phyloP scores from a whole-genome alignment of 768 basidiomycete genomes.

The Leucocoprinus leucothites region DNA sequence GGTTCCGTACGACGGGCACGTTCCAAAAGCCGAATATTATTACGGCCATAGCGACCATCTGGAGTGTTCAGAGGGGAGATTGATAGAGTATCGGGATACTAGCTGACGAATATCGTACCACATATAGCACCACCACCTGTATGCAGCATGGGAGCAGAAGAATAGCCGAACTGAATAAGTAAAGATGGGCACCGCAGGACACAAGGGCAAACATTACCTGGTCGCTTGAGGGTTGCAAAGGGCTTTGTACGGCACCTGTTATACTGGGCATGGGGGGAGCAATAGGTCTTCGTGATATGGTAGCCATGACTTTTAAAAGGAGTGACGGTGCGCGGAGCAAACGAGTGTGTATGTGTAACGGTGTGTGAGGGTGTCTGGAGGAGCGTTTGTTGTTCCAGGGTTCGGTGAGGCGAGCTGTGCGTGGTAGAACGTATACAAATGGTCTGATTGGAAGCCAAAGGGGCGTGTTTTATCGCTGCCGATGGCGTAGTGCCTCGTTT shows the following conservation, averaged over 20 bases:
- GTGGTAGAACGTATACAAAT: constrained; percentile 2
- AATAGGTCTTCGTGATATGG: constrained; percentile 32
- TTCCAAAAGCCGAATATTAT: constrained; percentile 88
- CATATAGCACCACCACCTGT: constrained; percentile 73
- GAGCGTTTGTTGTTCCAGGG: constrained; percentile 7
- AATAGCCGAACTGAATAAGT: constrained; percentile 19
- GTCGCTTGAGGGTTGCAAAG: constrained; percentile 64
- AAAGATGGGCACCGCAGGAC: constrained; percentile 13
- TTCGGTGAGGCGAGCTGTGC: constrained; percentile 11
- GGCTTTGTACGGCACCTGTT: constrained; percentile 30
- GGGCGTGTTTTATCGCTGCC: constrained; percentile 8
- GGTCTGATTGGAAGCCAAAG: neutral
- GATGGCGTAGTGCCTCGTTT: neutral
- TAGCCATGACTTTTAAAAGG: constrained; percentile 19
- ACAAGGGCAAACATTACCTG: constrained; percentile 46
- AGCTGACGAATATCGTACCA: constrained; percentile 45
- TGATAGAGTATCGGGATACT: neutral
- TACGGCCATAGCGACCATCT: constrained; percentile 85
- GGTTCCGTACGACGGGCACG: constrained; percentile 72
- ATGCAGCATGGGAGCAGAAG: constrained; percentile 15
- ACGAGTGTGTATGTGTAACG: neutral
- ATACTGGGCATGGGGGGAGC: constrained; percentile 40
- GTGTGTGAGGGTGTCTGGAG: neutral
- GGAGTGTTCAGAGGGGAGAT: constrained; percentile 4
- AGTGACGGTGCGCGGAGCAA: constrained; percentile 4